These are phyloP conservation scores for Flagelloscypha sp. DNA, from an alignment of 768 basidiomycete genomes.

Conservation along the genomic window DNA sequence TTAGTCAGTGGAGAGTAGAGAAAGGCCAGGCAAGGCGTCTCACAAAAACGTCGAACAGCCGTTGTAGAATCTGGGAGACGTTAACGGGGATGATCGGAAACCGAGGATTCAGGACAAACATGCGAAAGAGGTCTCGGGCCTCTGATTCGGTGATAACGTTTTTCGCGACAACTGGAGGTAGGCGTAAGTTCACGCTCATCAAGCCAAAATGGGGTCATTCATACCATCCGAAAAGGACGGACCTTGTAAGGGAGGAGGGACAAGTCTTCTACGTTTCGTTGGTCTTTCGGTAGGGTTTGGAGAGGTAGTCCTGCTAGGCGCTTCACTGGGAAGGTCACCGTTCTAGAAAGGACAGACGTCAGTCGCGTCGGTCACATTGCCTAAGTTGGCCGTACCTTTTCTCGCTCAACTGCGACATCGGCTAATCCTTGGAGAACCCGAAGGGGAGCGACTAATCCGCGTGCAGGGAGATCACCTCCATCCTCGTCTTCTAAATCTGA, in stretches of 20 bases:
- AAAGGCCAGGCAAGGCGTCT: constrained; percentile 15
- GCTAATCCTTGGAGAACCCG: constrained; percentile 76
- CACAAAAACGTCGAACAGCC: constrained; percentile 85
- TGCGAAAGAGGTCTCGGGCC: constrained; percentile 77
- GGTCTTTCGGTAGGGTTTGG: constrained; percentile 70
- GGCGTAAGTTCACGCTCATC: constrained; percentile 6
- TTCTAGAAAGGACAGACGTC: constrained; percentile 34
- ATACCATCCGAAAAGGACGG: constrained; percentile 75
- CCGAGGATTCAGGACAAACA: constrained; percentile 39
- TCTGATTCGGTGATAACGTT: constrained; percentile 73
- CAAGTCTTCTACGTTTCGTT: constrained; percentile 64
- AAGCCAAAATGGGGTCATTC: constrained; percentile 6
- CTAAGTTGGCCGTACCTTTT: constrained; percentile 43
- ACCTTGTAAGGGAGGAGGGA: too few relatives aligned
- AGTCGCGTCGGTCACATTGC: neutral
- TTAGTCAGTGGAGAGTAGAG: constrained; percentile 6
- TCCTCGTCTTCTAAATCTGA: constrained; percentile 83
- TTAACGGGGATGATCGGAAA: constrained; percentile 9
- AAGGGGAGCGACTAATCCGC: constrained; percentile 80
- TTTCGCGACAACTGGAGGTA: constrained; percentile 67
- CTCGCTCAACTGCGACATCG: constrained; percentile 73
- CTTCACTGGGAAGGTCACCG: constrained; percentile 68
- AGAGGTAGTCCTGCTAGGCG: constrained; percentile 66
- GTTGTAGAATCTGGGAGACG: constrained; percentile 62
- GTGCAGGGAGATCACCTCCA: constrained; percentile 69